These are phyloP conservation scores for Cicer arietinum DNA, from an alignment of 306 rosid species.

Conservation along the genomic window DNA sequence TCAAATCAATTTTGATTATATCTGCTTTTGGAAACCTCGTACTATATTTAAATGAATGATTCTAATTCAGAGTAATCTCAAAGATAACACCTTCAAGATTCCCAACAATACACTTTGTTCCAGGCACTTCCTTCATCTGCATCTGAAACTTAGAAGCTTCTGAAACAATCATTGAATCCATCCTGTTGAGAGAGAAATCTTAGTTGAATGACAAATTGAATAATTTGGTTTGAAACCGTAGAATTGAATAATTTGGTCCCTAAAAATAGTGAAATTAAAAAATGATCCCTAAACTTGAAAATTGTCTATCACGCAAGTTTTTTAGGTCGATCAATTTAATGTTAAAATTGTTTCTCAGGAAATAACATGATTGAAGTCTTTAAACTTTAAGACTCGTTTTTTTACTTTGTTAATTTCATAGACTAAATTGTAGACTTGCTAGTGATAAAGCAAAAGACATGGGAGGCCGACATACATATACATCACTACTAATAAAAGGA, in stretches of 20 bases:
- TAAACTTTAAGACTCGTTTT: not conserved
- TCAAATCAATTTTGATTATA: not conserved
- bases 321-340: not conserved
- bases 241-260: not conserved
- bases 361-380: not conserved
- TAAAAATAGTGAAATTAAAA: not conserved
- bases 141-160: conserved; percentile 66
- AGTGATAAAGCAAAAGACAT: conserved; percentile 21
- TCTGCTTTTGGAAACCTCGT: conserved; percentile 16
- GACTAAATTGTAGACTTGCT: not conserved
- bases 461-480: not conserved
- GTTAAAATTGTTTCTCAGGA: not conserved
- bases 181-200: conserved; percentile 50
- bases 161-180: conserved; percentile 66
- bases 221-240: not conserved
- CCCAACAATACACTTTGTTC: conserved; percentile 59
- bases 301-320: not conserved
- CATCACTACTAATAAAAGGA: not conserved
- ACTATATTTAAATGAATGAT: conserved; percentile 3
- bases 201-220: conserved; percentile 1
- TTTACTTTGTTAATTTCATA: not conserved
- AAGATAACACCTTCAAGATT: conserved; percentile 83
- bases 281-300: not conserved
- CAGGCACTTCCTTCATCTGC: conserved; percentile 75
- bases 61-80: conserved; percentile 64